Percentiles rank a stretch among this genome's conserved stretches.
phyloP scores from a whole-genome alignment of 345 rosid species.

The Ceriops tagal region DNA sequence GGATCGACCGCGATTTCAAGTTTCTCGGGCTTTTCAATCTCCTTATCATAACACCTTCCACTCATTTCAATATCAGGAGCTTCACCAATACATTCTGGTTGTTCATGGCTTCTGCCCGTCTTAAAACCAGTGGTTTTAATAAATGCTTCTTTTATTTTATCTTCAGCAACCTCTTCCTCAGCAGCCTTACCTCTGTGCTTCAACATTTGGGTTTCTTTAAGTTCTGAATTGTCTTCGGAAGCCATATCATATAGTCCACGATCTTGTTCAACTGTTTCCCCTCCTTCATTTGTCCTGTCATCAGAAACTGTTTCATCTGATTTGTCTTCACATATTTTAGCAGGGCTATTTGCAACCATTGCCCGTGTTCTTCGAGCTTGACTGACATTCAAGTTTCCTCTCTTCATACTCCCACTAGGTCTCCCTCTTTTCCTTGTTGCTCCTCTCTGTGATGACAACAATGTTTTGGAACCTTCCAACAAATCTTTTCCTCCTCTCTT shows the following conservation, averaged over 20 bases:
- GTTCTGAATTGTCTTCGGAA: constrained; percentile 16
- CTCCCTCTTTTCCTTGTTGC: constrained; percentile 52
- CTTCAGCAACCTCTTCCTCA: constrained; percentile 28
- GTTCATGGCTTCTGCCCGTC: neutral
- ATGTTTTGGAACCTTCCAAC: constrained; percentile 11
- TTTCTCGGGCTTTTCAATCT: constrained; percentile 15
- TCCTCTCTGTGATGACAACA: constrained; percentile 27
- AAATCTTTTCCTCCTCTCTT: constrained; percentile 13
- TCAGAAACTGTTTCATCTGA: constrained; percentile 48
- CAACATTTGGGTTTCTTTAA: constrained; percentile 3
- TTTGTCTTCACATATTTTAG: constrained; percentile 45
- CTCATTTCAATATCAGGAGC: constrained; percentile 12
- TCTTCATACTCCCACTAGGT: constrained; percentile 41
- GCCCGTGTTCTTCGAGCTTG: constrained; percentile 39
- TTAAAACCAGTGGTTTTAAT: neutral
- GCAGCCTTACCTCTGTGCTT: constrained; percentile 27
- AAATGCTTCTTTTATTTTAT: neutral
- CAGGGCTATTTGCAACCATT: constrained; percentile 46
- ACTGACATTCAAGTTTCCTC: constrained; percentile 31
- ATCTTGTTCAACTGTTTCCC: neutral
- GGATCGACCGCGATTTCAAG: constrained; percentile 53
- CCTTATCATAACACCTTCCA: constrained; percentile 13
- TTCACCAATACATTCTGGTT: constrained; percentile 6
- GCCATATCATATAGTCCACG: constrained; percentile 10
- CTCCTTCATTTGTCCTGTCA: constrained; percentile 20